Conservation (phyloP, 352 stramenopile genomes). For the Globisporangium yorkense region DNA sequence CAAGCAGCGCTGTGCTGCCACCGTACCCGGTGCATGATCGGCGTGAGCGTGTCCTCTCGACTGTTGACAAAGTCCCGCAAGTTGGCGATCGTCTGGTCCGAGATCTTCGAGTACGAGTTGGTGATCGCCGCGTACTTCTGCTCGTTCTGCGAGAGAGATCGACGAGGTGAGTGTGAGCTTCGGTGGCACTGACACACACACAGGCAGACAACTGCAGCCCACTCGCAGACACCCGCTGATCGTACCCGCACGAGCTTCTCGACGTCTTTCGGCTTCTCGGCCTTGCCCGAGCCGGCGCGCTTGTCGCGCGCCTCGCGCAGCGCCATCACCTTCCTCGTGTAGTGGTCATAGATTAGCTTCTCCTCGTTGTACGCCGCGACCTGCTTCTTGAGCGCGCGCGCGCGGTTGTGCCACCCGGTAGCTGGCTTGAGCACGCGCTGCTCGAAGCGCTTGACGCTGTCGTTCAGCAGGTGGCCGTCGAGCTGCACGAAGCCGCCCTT, state of each 20-base stretch:
- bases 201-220: background rate
- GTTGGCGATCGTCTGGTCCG: conserved; percentile 50
- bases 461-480: conserved; percentile 49
- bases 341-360: conserved; percentile 75
- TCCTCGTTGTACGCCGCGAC: conserved; percentile 47
- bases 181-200: background rate
- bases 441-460: conserved; percentile 47
- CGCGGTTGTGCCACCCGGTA: conserved; percentile 50
- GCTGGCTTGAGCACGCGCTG: conserved; percentile 53
- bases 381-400: conserved; percentile 35
- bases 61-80: conserved; percentile 56
- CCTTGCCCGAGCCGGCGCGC: conserved; percentile 34
- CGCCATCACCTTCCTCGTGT: conserved; percentile 63
- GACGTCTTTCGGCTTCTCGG: conserved; percentile 67
- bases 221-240: background rate
- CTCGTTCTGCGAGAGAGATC: conserved; percentile 35
- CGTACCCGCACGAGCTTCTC: conserved; percentile 64
- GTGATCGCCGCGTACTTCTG: conserved; percentile 68
- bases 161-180: background rate
- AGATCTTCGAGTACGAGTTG: conserved; percentile 59
- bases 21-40: conserved; percentile 51
- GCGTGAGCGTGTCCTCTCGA: conserved; percentile 51
- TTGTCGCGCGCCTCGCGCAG: conserved; percentile 67
- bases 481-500: conserved; percentile 52
- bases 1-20: no score